phyloP scores from a whole-genome alignment of 768 basidiomycete species.

The Rhizopogon salebrosus region DNA sequence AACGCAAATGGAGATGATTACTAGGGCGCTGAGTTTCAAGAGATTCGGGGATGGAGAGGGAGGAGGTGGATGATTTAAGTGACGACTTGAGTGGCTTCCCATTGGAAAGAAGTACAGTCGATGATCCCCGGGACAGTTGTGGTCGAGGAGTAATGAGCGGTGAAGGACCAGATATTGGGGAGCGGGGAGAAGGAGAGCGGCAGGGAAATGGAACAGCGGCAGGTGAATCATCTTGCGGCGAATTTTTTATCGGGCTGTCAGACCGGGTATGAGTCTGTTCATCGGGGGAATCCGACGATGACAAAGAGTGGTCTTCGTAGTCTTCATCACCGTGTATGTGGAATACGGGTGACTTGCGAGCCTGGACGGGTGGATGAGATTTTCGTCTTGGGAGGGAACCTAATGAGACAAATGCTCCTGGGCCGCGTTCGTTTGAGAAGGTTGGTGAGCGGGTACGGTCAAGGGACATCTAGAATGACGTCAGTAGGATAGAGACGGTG shows the following conservation, averaged over 20 bases:
- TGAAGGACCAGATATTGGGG: slow-evolving; percentile 5
- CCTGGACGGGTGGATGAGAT: slow-evolving; percentile 9
- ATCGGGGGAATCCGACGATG: slow-evolving; percentile 10
- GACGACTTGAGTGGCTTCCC: slow-evolving; percentile 87
- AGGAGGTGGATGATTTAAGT: slow-evolving; percentile 49
- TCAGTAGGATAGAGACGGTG: not conserved
- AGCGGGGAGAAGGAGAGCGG: slow-evolving; percentile 18
- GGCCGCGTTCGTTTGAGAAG: slow-evolving; percentile 36
- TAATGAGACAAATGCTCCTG: slow-evolving; percentile 47
- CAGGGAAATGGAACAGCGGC: slow-evolving; percentile 39
- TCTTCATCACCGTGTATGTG: slow-evolving; percentile 19
- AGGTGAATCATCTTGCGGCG: slow-evolving; percentile 16
- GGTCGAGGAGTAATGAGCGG: slow-evolving; percentile 5
- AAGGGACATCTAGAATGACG: slow-evolving; percentile 12
- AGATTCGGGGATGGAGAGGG: slow-evolving; percentile 8
- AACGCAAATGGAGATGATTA: slow-evolving; percentile 20
- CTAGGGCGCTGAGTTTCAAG: not conserved
- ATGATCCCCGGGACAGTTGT: slow-evolving; percentile 29
- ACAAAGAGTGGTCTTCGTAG: slow-evolving; percentile 14
- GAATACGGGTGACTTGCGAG: slow-evolving; percentile 13
- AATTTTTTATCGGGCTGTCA: not conserved
- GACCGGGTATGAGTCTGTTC: slow-evolving; percentile 4
- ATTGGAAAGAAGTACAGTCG: slow-evolving; percentile 52
- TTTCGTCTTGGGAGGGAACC: slow-evolving; percentile 40
- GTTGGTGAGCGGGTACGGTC: slow-evolving; percentile 13